A percentile compares a stretch with the other conserved stretches of the same genome.
These are phyloP conservation scores for Pythium rhizo-oryzae DNA, from an alignment of 352 stramenopile genomes.

Conservation along the genomic window DNA sequence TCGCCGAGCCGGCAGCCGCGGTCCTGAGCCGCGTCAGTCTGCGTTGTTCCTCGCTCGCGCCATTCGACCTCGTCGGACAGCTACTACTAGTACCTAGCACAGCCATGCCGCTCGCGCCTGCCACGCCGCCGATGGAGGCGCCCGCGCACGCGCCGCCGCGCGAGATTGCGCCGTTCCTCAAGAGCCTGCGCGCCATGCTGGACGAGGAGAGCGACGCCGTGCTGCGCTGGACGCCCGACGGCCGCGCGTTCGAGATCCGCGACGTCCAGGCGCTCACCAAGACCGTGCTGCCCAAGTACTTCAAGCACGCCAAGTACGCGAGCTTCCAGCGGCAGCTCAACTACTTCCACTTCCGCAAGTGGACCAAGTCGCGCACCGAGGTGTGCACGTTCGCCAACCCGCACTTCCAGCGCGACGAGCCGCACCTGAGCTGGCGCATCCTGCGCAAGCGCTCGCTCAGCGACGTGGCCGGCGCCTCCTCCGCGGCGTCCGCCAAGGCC, in stretches of 20 bases:
- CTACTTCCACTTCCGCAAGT: conserved; percentile 95
- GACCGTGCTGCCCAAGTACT: conserved; percentile 87
- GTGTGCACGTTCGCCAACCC: conserved; percentile 42
- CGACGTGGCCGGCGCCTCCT: conserved; percentile 13
- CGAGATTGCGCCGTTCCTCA: conserved; percentile 55
- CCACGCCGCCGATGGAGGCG: conserved; percentile 25
- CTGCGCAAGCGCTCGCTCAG: conserved; percentile 53
- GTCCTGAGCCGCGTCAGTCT: no score
- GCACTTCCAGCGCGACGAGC: conserved; percentile 63
- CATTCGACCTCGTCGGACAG: no score
- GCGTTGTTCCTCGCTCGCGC: no score
- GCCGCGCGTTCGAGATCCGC: conserved; percentile 39
- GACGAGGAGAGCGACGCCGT: conserved; percentile 39
- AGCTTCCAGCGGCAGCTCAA: conserved; percentile 94
- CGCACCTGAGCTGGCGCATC: conserved; percentile 56
- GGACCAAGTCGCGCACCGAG: conserved; percentile 69
- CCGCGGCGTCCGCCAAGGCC: neutral
- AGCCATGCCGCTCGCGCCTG: no score
- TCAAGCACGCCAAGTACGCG: conserved; percentile 95
- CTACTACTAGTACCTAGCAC: no score
- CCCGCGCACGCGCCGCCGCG: conserved; percentile 51
- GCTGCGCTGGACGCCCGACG: conserved; percentile 35
- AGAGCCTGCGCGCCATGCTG: conserved; percentile 53
- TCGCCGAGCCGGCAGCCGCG: no score
- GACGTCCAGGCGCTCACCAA: conserved; percentile 41